Evolutionary conservation across 306 rosid genomes (phyloP).

Genomic region (Betula pendula): DNA sequence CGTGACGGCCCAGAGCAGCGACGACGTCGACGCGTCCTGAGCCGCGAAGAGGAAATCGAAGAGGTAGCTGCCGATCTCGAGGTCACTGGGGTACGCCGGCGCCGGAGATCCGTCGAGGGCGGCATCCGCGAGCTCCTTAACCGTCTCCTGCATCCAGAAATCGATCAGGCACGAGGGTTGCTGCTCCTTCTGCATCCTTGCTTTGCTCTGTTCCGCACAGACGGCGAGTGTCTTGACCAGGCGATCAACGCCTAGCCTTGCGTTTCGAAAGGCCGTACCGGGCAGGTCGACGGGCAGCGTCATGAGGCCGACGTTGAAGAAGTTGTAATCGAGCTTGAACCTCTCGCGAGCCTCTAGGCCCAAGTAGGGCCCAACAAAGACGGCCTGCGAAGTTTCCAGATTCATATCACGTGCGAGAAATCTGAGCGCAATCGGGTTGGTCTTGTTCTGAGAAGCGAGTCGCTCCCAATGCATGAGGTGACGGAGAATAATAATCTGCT

Average conservation of each 20-base stretch:
- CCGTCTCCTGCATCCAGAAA: conserved; percentile 80
- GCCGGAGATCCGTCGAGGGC: conserved; percentile 17
- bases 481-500: conserved; percentile 69
- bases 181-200: conserved; percentile 41
- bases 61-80: conserved; percentile 63
- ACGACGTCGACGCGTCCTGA: conserved; percentile 89
- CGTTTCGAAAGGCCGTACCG: conserved; percentile 74
- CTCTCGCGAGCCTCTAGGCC: conserved; percentile 42
- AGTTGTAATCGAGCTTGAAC: conserved; percentile 64
- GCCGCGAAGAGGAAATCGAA: conserved; percentile 91
- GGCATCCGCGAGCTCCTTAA: conserved; percentile 39
- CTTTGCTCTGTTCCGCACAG: conserved; percentile 53
- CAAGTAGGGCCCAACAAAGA: conserved; percentile 81
- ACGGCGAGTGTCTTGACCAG: conserved; percentile 38
- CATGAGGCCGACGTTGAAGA: conserved; percentile 84
- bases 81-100: conserved; percentile 40
- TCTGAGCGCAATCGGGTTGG: conserved; percentile 46
- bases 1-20: conserved; percentile 84
- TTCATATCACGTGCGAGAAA: conserved; percentile 73
- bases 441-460: conserved; percentile 10
- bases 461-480: conserved; percentile 61
- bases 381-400: conserved; percentile 77
- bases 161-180: conserved; percentile 81
- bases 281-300: conserved; percentile 78
- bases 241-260: conserved; percentile 73